A percentile compares a stretch with the other conserved stretches of the same genome.
phyloP scores from a whole-genome alignment of 2,329 filamentous ascomycete species.

The Xylariaceae sp. region DNA sequence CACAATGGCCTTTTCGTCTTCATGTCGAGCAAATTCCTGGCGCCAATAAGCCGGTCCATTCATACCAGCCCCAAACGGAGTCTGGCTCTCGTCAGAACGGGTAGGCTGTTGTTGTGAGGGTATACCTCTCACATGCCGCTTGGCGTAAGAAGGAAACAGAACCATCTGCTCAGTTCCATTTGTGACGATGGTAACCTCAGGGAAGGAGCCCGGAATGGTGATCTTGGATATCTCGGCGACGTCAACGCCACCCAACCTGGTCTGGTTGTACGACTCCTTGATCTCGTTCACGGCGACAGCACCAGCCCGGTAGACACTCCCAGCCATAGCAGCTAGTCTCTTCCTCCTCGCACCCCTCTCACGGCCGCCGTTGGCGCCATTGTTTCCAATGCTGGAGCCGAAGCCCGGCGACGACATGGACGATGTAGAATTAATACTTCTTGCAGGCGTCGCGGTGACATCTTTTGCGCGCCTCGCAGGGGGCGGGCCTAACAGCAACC shows the following conservation, averaged over 20 bases:
- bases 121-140: slow-evolving; percentile 55
- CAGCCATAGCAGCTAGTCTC: slow-evolving; percentile 65
- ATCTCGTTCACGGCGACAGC: slow-evolving; percentile 55
- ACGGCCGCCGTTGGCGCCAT: slow-evolving; percentile 36
- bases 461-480: slow-evolving; percentile 31
- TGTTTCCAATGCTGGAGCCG: slow-evolving; percentile 33
- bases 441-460: slow-evolving; percentile 27
- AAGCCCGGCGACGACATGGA: slow-evolving; percentile 30
- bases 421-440: slow-evolving; percentile 26
- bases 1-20: slow-evolving; percentile 79
- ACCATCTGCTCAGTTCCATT: slow-evolving; percentile 88
- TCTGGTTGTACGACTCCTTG: slow-evolving; percentile 54
- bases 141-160: slow-evolving; percentile 88
- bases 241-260: slow-evolving; percentile 38
- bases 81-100: slow-evolving; percentile 35
- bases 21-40: slow-evolving; percentile 70
- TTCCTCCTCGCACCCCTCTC: slow-evolving; percentile 69
- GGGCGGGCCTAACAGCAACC: slow-evolving; percentile 41
- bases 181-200: slow-evolving; percentile 73
- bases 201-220: slow-evolving; percentile 70
- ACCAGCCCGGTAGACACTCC: slow-evolving; percentile 51
- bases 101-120: slow-evolving; percentile 29
- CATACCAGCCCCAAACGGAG: slow-evolving; percentile 39
- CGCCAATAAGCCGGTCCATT: slow-evolving; percentile 70
- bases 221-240: slow-evolving; percentile 33